phyloP scores from a whole-genome alignment of 345 rosid genomes.

The Angophora floribunda region DNA sequence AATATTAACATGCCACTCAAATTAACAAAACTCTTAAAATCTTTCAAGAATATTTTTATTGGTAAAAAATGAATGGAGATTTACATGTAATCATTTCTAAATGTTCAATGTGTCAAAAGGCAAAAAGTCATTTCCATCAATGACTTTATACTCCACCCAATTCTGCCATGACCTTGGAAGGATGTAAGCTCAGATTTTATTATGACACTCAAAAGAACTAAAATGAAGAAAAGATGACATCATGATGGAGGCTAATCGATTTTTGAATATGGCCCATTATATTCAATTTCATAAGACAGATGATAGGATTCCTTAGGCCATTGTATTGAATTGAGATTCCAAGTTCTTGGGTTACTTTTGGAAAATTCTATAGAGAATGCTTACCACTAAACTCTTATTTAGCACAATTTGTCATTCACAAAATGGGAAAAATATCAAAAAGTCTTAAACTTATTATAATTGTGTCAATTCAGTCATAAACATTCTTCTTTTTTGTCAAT shows the following conservation, averaged over 20 bases:
- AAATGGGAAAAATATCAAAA: not conserved
- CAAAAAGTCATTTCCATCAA: not conserved
- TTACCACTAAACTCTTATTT: not conserved
- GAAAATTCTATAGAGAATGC: not conserved
- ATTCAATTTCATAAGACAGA: not conserved
- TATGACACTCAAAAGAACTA: not conserved
- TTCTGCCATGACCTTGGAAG: not conserved
- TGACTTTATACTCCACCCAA: not conserved
- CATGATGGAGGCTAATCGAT: not conserved
- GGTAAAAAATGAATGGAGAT: not conserved
- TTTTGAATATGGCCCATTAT: not conserved
- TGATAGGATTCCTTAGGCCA: not conserved
- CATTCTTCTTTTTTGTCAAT: too few relatives aligned
- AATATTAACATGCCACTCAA: not conserved
- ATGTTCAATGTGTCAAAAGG: not conserved
- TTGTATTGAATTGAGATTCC: not conserved
- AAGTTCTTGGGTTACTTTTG: not conserved
- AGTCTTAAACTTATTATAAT: too few relatives aligned
- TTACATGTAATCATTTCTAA: not conserved
- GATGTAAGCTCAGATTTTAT: not conserved
- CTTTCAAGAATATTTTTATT: not conserved
- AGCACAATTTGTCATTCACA: not conserved
- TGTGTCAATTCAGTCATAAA: too few relatives aligned
- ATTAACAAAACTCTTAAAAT: not conserved
- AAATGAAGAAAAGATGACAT: not conserved